phyloP scores from a whole-genome alignment of 257 asterid genomes.

The Solanum chilense region DNA sequence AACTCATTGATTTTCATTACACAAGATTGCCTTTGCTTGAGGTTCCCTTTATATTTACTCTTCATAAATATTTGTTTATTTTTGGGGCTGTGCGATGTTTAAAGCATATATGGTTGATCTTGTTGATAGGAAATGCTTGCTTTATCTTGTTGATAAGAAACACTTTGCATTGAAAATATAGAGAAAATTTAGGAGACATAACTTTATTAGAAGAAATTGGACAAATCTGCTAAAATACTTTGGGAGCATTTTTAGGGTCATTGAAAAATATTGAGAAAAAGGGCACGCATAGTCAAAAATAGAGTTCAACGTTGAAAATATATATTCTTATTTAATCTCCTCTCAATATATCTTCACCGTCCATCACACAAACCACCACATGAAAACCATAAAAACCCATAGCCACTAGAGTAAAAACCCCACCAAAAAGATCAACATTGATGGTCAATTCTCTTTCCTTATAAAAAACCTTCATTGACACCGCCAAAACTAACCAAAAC shows the following conservation, averaged over 20 bases:
- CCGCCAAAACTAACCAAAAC: not conserved
- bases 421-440: not conserved
- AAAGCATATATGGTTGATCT: not conserved
- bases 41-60: not conserved
- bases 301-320: not conserved
- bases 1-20: not conserved
- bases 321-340: too few species aligned
- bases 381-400: not conserved
- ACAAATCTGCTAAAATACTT: too few species aligned
- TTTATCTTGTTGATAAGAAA: not conserved
- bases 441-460: not conserved
- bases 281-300: not conserved
- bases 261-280: too few species aligned
- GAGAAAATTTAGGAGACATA: not conserved
- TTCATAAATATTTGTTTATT: not conserved
- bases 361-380: not conserved
- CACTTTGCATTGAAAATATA: too few species aligned
- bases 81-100: not conserved
- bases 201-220: not conserved
- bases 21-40: too few species aligned
- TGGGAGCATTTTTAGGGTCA: not conserved
- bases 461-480: not conserved
- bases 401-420: not conserved
- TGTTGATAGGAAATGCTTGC: not conserved
- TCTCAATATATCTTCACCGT: not conserved